Percentiles rank a stretch among this genome's conserved stretches.
phyloP scores from a whole-genome alignment of 2,329 filamentous ascomycete species.

The Lecanosticta acicola region DNA sequence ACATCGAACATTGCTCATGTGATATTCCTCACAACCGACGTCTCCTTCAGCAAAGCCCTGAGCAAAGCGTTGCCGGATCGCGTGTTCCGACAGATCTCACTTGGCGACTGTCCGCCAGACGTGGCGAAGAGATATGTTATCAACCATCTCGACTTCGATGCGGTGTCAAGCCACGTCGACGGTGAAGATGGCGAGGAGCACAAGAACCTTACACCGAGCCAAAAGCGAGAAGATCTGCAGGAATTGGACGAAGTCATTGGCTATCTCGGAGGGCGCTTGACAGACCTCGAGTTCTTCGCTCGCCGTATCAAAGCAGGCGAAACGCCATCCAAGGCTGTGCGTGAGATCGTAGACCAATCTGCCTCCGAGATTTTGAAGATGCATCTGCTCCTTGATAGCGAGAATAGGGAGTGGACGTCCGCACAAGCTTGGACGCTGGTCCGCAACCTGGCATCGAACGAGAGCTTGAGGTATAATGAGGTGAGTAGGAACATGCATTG shows the following conservation, averaged over 20 bases:
- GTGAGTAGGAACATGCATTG: constrained; percentile 19
- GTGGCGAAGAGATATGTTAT: constrained; percentile 89
- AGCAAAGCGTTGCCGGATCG: constrained; percentile 84
- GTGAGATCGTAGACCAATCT: constrained; percentile 82
- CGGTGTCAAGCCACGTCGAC: constrained; percentile 25
- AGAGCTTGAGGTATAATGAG: constrained; percentile 75
- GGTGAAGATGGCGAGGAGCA: constrained; percentile 37
- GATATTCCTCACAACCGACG: constrained; percentile 85
- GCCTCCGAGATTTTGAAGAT: constrained; percentile 90
- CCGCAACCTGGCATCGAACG: constrained; percentile 65
- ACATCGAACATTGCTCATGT: constrained; percentile 88
- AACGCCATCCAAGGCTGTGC: constrained; percentile 70
- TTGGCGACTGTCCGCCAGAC: constrained; percentile 77
- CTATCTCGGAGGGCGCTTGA: constrained; percentile 82
- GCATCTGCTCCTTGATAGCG: constrained; percentile 64
- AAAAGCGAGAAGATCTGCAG: constrained; percentile 51
- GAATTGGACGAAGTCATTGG: constrained; percentile 79
- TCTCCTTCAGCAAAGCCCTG: constrained; percentile 80
- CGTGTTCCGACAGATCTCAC: constrained; percentile 77
- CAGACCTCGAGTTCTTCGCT: constrained; percentile 90
- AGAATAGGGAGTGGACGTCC: constrained; percentile 63
- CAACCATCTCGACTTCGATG: constrained; percentile 61
- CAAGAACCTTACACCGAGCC: constrained; percentile 41
- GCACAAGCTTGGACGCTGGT: constrained; percentile 90
- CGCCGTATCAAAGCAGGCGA: constrained; percentile 83